Conservation (phyloP, 495 filamentous ascomycete genomes). For the Pyrenula massariospora region DNA sequence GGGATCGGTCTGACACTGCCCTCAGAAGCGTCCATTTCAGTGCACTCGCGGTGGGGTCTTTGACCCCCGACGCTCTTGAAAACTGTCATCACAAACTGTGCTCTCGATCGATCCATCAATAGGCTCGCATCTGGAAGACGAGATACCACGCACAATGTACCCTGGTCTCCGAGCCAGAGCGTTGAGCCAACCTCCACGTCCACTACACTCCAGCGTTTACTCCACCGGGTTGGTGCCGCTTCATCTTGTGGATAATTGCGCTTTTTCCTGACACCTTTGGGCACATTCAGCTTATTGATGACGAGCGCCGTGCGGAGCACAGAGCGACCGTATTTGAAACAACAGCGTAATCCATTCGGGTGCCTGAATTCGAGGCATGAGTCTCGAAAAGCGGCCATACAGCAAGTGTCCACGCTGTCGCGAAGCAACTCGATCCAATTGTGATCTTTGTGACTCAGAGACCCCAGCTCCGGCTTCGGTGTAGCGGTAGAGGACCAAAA, state of each 20-base stretch:
- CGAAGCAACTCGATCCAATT: not conserved
- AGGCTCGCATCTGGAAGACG: not conserved
- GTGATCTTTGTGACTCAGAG: not conserved
- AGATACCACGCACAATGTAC: not conserved
- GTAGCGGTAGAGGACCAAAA: not conserved
- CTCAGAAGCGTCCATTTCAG: not conserved
- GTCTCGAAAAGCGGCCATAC: not conserved
- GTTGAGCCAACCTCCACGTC: not conserved
- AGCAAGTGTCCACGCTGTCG: not conserved
- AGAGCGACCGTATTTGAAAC: not conserved
- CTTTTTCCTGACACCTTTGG: not conserved
- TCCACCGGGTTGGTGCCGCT: not conserved
- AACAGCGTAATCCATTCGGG: not conserved
- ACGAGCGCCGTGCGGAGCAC: not conserved
- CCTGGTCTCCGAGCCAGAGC: not conserved
- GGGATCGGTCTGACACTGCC: not conserved
- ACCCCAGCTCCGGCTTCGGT: not conserved
- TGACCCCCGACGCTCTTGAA: not conserved
- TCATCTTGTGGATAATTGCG: not conserved
- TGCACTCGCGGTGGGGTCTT: not conserved
- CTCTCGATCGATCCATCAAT: not conserved
- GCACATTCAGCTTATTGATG: not conserved
- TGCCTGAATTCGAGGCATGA: not conserved
- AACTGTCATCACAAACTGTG: not conserved
- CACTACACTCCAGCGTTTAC: not conserved